phyloP scores from a whole-genome alignment of 2,329 filamentous ascomycete species.

The Microcera coccophila region DNA sequence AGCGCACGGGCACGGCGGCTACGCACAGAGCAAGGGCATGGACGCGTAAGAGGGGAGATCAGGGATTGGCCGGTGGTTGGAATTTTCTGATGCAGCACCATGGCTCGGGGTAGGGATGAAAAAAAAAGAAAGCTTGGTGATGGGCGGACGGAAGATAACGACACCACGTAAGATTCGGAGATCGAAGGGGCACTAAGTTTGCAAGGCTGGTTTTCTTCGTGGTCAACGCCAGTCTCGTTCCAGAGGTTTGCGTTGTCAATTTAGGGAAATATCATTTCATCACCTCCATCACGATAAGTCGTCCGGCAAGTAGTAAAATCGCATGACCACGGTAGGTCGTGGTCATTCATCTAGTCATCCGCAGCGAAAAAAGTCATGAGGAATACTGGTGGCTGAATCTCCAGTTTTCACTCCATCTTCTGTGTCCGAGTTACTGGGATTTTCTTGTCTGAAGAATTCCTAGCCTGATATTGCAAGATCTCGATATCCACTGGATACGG shows the following conservation, averaged over 20 bases:
- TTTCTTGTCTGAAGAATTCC: neutral
- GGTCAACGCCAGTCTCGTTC: neutral
- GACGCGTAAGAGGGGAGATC: neutral
- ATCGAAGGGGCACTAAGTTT: too few species aligned
- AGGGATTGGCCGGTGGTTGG: neutral
- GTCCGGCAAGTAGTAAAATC: neutral
- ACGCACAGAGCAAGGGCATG: neutral
- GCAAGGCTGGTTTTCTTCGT: too few species aligned
- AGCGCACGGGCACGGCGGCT: neutral
- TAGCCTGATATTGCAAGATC: conserved; percentile 9
- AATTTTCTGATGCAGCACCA: too few species aligned
- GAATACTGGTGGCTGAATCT: too few species aligned
- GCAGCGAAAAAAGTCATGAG: too few species aligned
- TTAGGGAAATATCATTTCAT: neutral
- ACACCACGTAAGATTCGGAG: too few species aligned
- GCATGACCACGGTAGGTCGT: neutral
- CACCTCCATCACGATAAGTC: neutral
- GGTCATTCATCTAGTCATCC: neutral
- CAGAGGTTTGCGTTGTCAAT: neutral
- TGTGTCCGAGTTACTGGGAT: neutral
- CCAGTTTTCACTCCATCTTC: neutral
- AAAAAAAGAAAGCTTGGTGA: too few species aligned
- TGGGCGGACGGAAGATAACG: too few species aligned
- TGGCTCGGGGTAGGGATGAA: too few species aligned
- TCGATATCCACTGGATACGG: conserved; percentile 13